Evolutionary conservation across 2,329 filamentous ascomycete species (phyloP).

Genomic region (Ramichloridium luteum): DNA sequence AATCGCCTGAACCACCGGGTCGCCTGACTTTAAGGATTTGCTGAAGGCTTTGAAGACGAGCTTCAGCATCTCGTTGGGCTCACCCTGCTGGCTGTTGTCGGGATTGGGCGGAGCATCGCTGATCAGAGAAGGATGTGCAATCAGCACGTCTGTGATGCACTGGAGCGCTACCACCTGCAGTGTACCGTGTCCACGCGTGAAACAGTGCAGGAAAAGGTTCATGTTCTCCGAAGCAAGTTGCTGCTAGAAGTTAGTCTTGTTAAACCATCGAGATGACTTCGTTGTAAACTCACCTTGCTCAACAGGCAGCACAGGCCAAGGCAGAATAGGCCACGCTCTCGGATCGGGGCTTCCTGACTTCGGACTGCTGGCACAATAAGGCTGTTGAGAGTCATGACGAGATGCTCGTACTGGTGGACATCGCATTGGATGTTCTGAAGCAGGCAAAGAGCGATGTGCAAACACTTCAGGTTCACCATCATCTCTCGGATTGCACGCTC

Average conservation of each 20-base stretch:
- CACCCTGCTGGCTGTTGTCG: conserved; percentile 8
- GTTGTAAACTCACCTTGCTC: conserved; percentile 54
- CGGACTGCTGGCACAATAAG: conserved; percentile 90
- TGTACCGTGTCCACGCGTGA: conserved; percentile 78
- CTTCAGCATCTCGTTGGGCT: conserved; percentile 41
- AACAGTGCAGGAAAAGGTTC: conserved; percentile 88
- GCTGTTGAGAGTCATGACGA: conserved; percentile 98
- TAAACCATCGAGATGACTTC: neutral
- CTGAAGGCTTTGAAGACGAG: conserved; percentile 75
- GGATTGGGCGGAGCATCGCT: conserved; percentile 36
- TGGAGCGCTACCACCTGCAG: conserved; percentile 84
- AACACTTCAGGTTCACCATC: conserved; percentile 94
- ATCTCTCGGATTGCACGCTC: conserved; percentile 77
- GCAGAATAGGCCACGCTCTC: conserved; percentile 80
- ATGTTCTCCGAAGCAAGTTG: conserved; percentile 87
- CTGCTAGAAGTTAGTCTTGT: conserved; percentile 23
- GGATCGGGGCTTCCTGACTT: conserved; percentile 81
- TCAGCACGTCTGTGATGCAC: conserved; percentile 84
- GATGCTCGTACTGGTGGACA: conserved; percentile 74
- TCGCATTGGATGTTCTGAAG: conserved; percentile 81
- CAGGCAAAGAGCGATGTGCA: conserved; percentile 97
- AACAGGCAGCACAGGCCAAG: conserved; percentile 83
- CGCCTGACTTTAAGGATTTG: conserved; percentile 62
- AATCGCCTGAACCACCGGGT: conserved; percentile 63
- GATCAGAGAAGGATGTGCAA: conserved; percentile 73